Percentiles rank a stretch among this genome's conserved stretches.
Evolutionary conservation across 1,139 yeast genomes (phyloP).

Genomic region (Candida pseudocylindracea): DNA sequence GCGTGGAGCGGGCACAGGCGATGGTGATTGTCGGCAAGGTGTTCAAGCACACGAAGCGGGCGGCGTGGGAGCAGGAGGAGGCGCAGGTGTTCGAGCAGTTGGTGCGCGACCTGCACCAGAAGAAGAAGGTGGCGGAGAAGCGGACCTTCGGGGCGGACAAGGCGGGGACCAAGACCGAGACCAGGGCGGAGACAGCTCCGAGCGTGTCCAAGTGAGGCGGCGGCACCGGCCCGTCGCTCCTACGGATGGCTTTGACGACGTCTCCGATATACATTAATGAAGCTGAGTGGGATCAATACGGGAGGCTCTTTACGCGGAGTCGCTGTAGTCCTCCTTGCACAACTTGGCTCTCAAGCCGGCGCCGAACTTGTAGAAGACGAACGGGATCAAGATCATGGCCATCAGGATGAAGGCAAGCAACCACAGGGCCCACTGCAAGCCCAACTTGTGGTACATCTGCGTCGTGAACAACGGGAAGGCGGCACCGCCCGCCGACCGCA

Average conservation of each 20-base stretch:
- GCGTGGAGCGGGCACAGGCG: constrained; percentile 65
- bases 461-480: constrained; percentile 81
- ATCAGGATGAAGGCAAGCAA: constrained; percentile 64
- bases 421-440: constrained; percentile 70
- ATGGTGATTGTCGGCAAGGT: constrained; percentile 53
- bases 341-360: constrained; percentile 34
- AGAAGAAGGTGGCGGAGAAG: constrained; percentile 22
- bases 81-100: constrained; percentile 79
- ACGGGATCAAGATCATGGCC: constrained; percentile 72
- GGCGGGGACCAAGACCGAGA: no score
- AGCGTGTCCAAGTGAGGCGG: no score
- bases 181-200: no score
- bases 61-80: constrained; percentile 77
- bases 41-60: constrained; percentile 42
- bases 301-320: no score
- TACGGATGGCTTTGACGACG: no score
- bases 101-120: constrained; percentile 79
- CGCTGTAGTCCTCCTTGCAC: constrained; percentile 38
- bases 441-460: constrained; percentile 56
- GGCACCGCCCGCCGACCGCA: constrained; percentile 78
- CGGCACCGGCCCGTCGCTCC: no score
- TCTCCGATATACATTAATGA: no score
- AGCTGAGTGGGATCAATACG: no score
- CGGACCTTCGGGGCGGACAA: no score
- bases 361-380: constrained; percentile 54